phyloP scores from a whole-genome alignment of 805 yeast genomes.

The Suhomyces pyralidae region DNA sequence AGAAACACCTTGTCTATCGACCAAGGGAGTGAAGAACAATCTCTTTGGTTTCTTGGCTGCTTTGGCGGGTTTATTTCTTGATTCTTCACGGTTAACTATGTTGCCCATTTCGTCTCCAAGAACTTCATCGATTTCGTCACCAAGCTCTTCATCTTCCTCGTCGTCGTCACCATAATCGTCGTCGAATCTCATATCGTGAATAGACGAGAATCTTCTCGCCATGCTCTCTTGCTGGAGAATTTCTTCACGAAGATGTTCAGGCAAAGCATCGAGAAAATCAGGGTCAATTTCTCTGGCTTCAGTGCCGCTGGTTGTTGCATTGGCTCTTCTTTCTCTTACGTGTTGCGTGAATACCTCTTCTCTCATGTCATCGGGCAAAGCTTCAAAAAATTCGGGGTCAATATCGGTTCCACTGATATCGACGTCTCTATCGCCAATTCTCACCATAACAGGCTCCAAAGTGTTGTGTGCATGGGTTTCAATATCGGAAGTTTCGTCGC shows the following conservation, averaged over 20 bases:
- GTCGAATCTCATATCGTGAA: constrained; percentile 19
- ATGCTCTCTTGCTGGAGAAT: constrained; percentile 56
- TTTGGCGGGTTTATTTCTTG: neutral
- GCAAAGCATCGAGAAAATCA: constrained; percentile 76
- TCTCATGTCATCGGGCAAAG: constrained; percentile 88
- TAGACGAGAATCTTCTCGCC: constrained; percentile 35
- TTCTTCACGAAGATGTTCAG: constrained; percentile 62
- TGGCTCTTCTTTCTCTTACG: constrained; percentile 66
- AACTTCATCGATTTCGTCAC: constrained; percentile 4
- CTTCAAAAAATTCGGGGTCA: constrained; percentile 86
- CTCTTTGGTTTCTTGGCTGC: constrained; percentile 23
- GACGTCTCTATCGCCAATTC: constrained; percentile 72
- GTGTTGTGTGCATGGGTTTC: neutral
- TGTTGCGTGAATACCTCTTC: constrained; percentile 90
- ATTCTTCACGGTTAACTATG: constrained; percentile 3
- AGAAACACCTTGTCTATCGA: constrained; percentile 75
- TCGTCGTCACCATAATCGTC: constrained; percentile 22
- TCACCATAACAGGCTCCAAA: constrained; percentile 58
- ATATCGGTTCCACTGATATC: constrained; percentile 88
- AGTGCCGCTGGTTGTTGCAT: constrained; percentile 43
- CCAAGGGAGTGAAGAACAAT: constrained; percentile 57
- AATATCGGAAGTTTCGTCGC: constrained; percentile 9
- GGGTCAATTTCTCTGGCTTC: constrained; percentile 69
- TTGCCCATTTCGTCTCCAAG: neutral
- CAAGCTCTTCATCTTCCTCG: constrained; percentile 16